Evolutionary conservation across 1,139 yeast species (phyloP).

Genomic region (Yamadazyma friedrichii): DNA sequence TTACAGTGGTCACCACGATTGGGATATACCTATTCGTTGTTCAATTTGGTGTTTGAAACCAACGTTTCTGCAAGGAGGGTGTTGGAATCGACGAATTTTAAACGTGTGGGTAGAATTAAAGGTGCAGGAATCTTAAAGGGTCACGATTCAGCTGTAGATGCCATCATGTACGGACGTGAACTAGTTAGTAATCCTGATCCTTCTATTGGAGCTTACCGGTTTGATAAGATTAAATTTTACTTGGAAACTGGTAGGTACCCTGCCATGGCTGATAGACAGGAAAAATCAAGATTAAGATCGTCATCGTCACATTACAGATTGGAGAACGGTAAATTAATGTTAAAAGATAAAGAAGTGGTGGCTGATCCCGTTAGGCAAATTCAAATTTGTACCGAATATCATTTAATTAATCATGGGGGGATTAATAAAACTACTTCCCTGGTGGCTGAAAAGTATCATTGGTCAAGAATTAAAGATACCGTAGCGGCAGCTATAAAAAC

Average conservation of each 20-base stretch:
- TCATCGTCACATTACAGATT: constrained; percentile 77
- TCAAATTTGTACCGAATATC: constrained; percentile 71
- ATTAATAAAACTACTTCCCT: constrained; percentile 82
- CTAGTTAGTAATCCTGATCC: constrained; percentile 51
- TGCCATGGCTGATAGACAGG: constrained; percentile 74
- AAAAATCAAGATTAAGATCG: constrained; percentile 80
- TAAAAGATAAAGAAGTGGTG: constrained; percentile 81
- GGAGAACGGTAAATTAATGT: constrained; percentile 67
- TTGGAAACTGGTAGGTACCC: constrained; percentile 87
- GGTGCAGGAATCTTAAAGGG: constrained; percentile 88
- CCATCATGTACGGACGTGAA: constrained; percentile 65
- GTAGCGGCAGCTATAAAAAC: constrained; percentile 76
- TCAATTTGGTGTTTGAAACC: constrained; percentile 85
- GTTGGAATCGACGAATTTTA: constrained; percentile 77
- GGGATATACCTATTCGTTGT: constrained; percentile 81
- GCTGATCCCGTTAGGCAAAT: constrained; percentile 72
- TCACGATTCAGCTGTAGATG: constrained; percentile 79
- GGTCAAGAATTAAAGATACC: constrained; percentile 89
- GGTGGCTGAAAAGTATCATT: constrained; percentile 79
- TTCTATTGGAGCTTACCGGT: constrained; percentile 56
- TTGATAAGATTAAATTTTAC: constrained; percentile 76
- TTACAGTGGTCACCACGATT: constrained; percentile 88
- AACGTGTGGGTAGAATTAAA: constrained; percentile 72
- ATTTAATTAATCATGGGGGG: constrained; percentile 76
- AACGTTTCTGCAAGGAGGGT: constrained; percentile 79